phyloP scores from a whole-genome alignment of 805 yeast species.

The Gaillardinia entomophila region DNA sequence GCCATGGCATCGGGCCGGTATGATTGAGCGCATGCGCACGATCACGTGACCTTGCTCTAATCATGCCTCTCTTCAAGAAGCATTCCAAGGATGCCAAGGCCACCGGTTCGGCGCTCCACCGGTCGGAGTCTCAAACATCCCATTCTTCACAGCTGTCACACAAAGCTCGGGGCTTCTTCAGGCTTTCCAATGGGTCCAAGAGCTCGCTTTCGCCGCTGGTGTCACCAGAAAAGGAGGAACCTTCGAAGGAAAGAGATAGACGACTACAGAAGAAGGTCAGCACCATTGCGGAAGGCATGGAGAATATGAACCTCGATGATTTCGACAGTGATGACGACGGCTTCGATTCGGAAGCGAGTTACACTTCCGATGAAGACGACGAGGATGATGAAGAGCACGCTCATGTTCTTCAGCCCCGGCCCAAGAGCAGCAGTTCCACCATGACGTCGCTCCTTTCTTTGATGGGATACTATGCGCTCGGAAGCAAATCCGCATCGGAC shows the following conservation, averaged over 20 bases:
- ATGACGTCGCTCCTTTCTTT: slow-evolving; percentile 17
- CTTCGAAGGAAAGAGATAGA: not conserved
- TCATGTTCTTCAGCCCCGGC: slow-evolving; percentile 15
- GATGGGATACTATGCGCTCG: slow-evolving; percentile 33
- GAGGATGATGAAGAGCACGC: slow-evolving; percentile 18
- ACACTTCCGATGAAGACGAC: slow-evolving; percentile 1
- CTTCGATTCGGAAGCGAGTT: slow-evolving; percentile 2
- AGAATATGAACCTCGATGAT: slow-evolving; percentile 9
- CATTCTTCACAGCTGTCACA: too few species aligned
- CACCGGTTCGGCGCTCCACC: too few species aligned
- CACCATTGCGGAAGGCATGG: slow-evolving; percentile 21
- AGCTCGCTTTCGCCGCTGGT: too few species aligned
- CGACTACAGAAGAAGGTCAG: slow-evolving; percentile 14
- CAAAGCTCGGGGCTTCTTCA: too few species aligned
- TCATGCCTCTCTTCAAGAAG: too few species aligned
- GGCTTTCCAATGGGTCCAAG: too few species aligned
- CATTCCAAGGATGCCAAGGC: too few species aligned
- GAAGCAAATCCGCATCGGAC: slow-evolving; percentile 7
- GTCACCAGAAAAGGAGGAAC: not conserved
- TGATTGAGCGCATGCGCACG: too few species aligned
- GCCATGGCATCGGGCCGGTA: too few species aligned
- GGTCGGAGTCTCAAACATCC: too few species aligned
- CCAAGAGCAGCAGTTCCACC: slow-evolving; percentile 5
- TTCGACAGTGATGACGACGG: slow-evolving; percentile 6
- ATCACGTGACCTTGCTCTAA: too few species aligned